A percentile compares a stretch with the other conserved stretches of the same genome.
phyloP scores from a whole-genome alignment of 1,284 basidiomycete species.

The Rhizoctonia solani region DNA sequence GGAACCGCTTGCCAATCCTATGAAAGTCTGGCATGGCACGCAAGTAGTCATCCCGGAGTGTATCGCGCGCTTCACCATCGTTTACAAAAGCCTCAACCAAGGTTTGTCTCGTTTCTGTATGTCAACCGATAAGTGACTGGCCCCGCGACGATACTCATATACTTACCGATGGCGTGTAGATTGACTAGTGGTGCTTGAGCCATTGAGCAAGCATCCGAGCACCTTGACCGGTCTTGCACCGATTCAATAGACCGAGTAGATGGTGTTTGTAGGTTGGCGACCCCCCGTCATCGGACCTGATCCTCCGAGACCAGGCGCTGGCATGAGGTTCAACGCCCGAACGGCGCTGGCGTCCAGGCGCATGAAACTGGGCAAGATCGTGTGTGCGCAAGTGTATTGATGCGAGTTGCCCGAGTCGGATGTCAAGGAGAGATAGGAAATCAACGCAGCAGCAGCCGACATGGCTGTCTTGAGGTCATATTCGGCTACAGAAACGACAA shows the following conservation, averaged over 20 bases:
- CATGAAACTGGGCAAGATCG: constrained; percentile 94
- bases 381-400: constrained; percentile 82
- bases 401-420: constrained; percentile 81
- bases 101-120: constrained; percentile 77
- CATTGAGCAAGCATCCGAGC: constrained; percentile 88
- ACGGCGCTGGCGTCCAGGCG: constrained; percentile 94
- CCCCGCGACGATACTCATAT: constrained; percentile 16
- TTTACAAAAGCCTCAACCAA: constrained; percentile 88
- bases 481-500: constrained; percentile 60
- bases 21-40: constrained; percentile 94
- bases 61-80: constrained; percentile 72
- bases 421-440: constrained; percentile 84
- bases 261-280: constrained; percentile 68
- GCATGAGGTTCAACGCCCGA: constrained; percentile 86
- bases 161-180: constrained; percentile 85
- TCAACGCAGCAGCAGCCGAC: constrained; percentile 77
- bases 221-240: constrained; percentile 96
- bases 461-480: constrained; percentile 80
- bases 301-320: constrained; percentile 55
- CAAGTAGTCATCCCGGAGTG: constrained; percentile 82
- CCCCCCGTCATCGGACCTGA: constrained; percentile 37
- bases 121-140: neutral
- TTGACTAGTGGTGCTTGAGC: constrained; percentile 98
- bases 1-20: constrained; percentile 91
- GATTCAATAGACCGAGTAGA: constrained; percentile 90